Conservation (phyloP, 495 filamentous ascomycete species). For the Hypoxylon rickii region DNA sequence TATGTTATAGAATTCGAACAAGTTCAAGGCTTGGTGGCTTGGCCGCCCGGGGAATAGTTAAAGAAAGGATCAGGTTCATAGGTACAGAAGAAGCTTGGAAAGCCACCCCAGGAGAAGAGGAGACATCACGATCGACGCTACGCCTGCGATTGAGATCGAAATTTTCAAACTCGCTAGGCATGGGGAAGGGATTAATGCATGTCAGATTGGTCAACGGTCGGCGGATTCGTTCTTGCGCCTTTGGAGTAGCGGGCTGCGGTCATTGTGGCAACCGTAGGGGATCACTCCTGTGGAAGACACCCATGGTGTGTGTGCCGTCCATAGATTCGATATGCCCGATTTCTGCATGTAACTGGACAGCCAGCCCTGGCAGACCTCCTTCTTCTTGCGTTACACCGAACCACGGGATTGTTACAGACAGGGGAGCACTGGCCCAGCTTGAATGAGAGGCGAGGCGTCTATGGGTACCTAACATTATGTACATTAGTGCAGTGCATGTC, state of each 20-base stretch:
- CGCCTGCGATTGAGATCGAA: constrained; percentile 13
- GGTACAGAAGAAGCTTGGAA: constrained; percentile 5
- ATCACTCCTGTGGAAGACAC: neutral
- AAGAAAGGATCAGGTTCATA: constrained; percentile 1
- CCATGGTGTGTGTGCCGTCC: neutral
- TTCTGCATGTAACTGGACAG: too few species aligned
- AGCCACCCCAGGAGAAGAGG: constrained; percentile 2
- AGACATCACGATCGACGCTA: constrained; percentile 8
- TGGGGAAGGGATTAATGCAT: constrained; percentile 7
- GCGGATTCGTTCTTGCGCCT: constrained; percentile 11
- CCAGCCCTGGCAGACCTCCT: constrained; percentile 4
- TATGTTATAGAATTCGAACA: too few species aligned
- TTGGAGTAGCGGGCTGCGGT: neutral
- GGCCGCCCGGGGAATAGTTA: constrained; percentile 3
- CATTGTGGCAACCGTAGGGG: neutral
- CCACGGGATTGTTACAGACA: constrained; percentile 1
- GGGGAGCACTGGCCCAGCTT: neutral
- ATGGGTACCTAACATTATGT: constrained; percentile 8
- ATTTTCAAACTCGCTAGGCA: constrained; percentile 3
- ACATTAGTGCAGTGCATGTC: constrained; percentile 11
- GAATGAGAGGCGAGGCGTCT: constrained; percentile 10
- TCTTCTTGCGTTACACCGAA: constrained; percentile 22
- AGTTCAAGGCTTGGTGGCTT: neutral
- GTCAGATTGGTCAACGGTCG: constrained; percentile 4
- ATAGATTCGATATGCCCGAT: neutral